phyloP scores from a whole-genome alignment of 192 early-diverging fungal genomes.

The Fimicolochytrium jonesii region DNA sequence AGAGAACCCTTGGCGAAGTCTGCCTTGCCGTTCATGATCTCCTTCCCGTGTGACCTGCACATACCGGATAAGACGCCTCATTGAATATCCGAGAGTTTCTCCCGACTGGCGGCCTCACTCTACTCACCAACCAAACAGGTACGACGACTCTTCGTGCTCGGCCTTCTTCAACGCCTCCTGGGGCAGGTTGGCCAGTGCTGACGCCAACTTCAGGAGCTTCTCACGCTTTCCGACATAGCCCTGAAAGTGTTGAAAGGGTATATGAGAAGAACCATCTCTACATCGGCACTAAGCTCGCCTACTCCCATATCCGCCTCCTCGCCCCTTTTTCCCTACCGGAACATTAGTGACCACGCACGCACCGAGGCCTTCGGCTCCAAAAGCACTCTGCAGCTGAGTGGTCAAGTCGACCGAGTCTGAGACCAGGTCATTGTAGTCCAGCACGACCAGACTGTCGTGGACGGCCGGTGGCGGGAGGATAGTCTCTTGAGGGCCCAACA shows the following conservation, averaged over 20 bases:
- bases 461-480: too few species aligned
- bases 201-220: constrained; percentile 47
- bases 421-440: constrained; percentile 50
- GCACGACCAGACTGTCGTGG: constrained; percentile 17
- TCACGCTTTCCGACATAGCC: constrained; percentile 39
- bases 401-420: constrained; percentile 34
- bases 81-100: constrained; percentile 44
- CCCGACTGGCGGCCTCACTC: constrained; percentile 36
- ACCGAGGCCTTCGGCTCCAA: constrained; percentile 54
- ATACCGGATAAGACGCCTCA: too few species aligned
- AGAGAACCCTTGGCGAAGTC: constrained; percentile 62
- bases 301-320: neutral
- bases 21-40: constrained; percentile 61
- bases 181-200: constrained; percentile 52
- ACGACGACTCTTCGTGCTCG: constrained; percentile 50
- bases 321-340: too few species aligned
- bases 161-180: constrained; percentile 39
- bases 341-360: constrained; percentile 54
- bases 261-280: neutral
- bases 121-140: constrained; percentile 67
- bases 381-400: constrained; percentile 45
- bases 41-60: constrained; percentile 67
- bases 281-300: neutral
- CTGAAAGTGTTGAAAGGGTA: neutral
- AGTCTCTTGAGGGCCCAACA: too few species aligned